Conservation (phyloP, 2,329 filamentous ascomycete genomes). For the Furcasterigmium sp. region DNA sequence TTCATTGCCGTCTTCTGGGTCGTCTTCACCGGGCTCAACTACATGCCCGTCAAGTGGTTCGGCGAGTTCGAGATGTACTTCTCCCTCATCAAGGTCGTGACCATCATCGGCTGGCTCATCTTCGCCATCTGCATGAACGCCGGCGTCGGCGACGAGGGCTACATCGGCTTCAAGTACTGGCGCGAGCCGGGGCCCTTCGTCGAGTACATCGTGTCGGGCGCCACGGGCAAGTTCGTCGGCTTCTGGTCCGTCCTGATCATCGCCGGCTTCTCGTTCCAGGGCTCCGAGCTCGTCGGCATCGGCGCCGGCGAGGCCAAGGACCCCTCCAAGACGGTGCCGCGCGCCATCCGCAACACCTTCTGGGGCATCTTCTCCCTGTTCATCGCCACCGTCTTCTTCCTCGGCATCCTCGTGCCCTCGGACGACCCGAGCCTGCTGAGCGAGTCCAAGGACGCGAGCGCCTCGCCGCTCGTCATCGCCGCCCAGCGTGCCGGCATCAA, state of each 20-base stretch:
- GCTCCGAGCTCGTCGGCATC: slow-evolving; percentile 71
- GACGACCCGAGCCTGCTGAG: slow-evolving; percentile 48
- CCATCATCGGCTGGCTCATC: slow-evolving; percentile 70
- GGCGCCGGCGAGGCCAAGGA: slow-evolving; percentile 74
- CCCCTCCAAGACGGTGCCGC: slow-evolving; percentile 66
- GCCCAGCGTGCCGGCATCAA: slow-evolving; percentile 57
- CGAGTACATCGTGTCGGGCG: slow-evolving; percentile 48
- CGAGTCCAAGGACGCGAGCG: slow-evolving; percentile 50
- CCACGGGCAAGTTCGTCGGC: slow-evolving; percentile 58
- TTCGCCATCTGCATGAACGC: slow-evolving; percentile 72
- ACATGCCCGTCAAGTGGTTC: slow-evolving; percentile 66
- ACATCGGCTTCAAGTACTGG: slow-evolving; percentile 72
- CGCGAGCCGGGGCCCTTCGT: slow-evolving; percentile 62
- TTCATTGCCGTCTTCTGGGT: slow-evolving; percentile 72
- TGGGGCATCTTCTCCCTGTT: slow-evolving; percentile 70
- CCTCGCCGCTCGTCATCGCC: slow-evolving; percentile 61
- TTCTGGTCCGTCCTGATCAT: slow-evolving; percentile 67
- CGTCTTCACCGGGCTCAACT: slow-evolving; percentile 63
- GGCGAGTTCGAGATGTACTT: slow-evolving; percentile 79
- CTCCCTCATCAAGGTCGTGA: slow-evolving; percentile 70
- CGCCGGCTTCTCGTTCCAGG: slow-evolving; percentile 66
- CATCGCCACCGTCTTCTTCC: slow-evolving; percentile 60
- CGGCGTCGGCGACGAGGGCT: slow-evolving; percentile 63
- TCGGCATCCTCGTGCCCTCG: slow-evolving; percentile 66
- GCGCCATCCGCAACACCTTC: slow-evolving; percentile 69